Evolutionary conservation across 2,329 filamentous ascomycete species (phyloP).

Genomic region (Fusarium austroafricanum): DNA sequence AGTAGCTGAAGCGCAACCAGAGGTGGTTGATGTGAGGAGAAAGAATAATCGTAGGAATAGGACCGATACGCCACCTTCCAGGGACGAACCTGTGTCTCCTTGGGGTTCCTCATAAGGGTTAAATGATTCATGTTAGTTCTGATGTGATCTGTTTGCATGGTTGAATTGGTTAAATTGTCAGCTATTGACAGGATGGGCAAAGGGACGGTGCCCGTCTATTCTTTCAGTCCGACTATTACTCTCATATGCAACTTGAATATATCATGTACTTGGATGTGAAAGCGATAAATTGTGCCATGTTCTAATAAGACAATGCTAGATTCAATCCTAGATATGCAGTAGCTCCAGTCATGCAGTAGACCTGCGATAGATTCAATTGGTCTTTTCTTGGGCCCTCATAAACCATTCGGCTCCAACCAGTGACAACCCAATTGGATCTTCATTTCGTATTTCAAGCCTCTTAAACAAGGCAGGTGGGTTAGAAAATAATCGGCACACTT

Average conservation of each 20-base stretch:
- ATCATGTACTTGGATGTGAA: neutral
- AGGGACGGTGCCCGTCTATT: neutral
- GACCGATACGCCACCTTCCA: slow-evolving; percentile 34
- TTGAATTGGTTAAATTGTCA: no score
- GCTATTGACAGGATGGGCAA: neutral
- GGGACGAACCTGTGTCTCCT: slow-evolving; percentile 33
- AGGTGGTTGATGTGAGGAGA: slow-evolving; percentile 39
- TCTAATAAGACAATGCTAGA: neutral
- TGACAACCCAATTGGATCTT: neutral
- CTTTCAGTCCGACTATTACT: neutral
- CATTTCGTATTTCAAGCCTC: slow-evolving; percentile 16
- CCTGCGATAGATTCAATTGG: neutral
- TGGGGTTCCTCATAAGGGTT: slow-evolving; percentile 21
- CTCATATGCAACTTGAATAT: neutral
- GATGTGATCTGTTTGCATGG: neutral
- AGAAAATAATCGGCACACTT: no score
- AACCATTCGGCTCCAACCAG: neutral
- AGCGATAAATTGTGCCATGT: neutral
- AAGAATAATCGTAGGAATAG: slow-evolving; percentile 43
- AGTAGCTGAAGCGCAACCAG: slow-evolving; percentile 28
- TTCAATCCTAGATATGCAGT: neutral
- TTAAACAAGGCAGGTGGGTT: no score
- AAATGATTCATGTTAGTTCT: neutral
- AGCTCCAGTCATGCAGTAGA: neutral
- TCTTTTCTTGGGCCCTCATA: no score